Evolutionary conservation across 2,329 filamentous ascomycete genomes (phyloP).

Genomic region (Talaromyces piceae): DNA sequence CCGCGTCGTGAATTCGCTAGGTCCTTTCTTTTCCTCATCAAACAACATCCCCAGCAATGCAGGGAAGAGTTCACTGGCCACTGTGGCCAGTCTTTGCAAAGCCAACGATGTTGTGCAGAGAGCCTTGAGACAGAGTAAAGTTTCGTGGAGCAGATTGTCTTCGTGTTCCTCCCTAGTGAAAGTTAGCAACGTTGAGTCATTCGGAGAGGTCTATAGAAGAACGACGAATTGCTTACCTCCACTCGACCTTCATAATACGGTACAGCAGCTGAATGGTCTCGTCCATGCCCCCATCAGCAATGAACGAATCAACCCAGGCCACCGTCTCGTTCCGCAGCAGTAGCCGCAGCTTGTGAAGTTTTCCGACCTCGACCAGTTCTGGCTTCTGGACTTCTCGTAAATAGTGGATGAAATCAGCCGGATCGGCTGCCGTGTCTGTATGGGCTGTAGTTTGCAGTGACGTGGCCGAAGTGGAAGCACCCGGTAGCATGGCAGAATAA

Average conservation of each 20-base stretch:
- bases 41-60: slow-evolving; percentile 83
- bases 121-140: slow-evolving; percentile 85
- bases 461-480: slow-evolving; percentile 49
- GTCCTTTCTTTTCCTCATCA: slow-evolving; percentile 95
- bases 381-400: slow-evolving; percentile 74
- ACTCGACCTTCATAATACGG: slow-evolving; percentile 91
- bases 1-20: slow-evolving; percentile 90
- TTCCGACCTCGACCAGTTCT: slow-evolving; percentile 81
- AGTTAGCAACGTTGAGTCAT: not conserved
- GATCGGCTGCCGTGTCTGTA: slow-evolving; percentile 65
- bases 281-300: slow-evolving; percentile 81
- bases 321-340: slow-evolving; percentile 91
- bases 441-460: slow-evolving; percentile 54
- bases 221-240: slow-evolving; percentile 60
- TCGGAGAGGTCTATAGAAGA: not conserved
- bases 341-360: slow-evolving; percentile 84
- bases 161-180: slow-evolving; percentile 78
- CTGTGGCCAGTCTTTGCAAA: slow-evolving; percentile 69
- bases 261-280: slow-evolving; percentile 81
- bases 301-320: slow-evolving; percentile 88
- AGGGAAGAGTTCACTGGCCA: slow-evolving; percentile 76
- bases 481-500: slow-evolving; percentile 50
- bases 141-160: slow-evolving; percentile 84
- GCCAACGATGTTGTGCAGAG: slow-evolving; percentile 86
- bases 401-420: slow-evolving; percentile 80